These are phyloP conservation scores for Boletus chippewaensis DNA, from an alignment of 1,284 basidiomycete species.

Conservation along the genomic window DNA sequence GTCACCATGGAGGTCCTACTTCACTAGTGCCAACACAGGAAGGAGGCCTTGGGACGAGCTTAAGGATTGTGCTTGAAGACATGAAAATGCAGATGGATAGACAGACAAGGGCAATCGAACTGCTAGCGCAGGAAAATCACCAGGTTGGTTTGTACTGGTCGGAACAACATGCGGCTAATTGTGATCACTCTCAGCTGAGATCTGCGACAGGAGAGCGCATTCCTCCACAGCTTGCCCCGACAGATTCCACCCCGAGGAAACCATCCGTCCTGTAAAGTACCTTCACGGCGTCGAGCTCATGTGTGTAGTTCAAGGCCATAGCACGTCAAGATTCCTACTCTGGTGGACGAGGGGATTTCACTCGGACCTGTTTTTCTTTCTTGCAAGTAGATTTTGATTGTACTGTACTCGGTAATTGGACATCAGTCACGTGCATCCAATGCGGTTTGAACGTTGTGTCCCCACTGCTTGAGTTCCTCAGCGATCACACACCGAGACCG, in stretches of 20 bases:
- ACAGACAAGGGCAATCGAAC: conserved; percentile 29
- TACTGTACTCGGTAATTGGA: not conserved
- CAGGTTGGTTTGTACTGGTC: conserved; percentile 20
- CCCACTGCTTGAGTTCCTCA: not conserved
- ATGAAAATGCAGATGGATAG: conserved; percentile 32
- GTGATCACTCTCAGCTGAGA: conserved; percentile 16
- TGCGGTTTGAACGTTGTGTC: conserved; percentile 26
- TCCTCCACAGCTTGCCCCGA: conserved; percentile 10
- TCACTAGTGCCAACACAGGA: conserved; percentile 20
- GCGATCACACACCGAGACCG: conserved; percentile 15
- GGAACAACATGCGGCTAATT: conserved; percentile 11
- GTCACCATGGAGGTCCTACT: conserved; percentile 11
- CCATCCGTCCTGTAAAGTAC: conserved; percentile 9
- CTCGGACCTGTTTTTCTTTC: conserved; percentile 3
- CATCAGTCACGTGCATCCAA: conserved; percentile 28
- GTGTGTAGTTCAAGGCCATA: not conserved
- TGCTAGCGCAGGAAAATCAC: conserved; percentile 29
- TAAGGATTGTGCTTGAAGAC: conserved; percentile 27
- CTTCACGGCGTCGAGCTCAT: not conserved
- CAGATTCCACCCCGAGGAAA: conserved; percentile 18
- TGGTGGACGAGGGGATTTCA: not conserved
- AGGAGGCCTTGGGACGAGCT: conserved; percentile 19
- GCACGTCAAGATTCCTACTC: not conserved
- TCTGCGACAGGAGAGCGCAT: conserved; percentile 14
- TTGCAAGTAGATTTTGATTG: conserved; percentile 10